Base-by-base conservation (phyloP, 257 asterid genomes). In the Eustoma russellianum region DNA sequence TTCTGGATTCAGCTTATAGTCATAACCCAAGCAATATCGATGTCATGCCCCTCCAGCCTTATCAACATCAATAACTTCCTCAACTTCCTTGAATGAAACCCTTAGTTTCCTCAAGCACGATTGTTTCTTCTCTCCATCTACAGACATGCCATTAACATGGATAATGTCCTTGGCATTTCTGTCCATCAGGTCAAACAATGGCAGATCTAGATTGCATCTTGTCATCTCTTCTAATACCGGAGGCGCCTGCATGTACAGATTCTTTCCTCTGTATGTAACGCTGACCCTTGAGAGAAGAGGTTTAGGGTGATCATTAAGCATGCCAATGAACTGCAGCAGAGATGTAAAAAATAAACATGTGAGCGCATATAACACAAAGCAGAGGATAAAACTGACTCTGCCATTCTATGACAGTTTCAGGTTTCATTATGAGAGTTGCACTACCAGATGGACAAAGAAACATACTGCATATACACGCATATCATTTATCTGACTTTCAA, bases 241-340 rank as follows among this genome's bases (percentile, higher is more conserved):
- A 62, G 99, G 99, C 1, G 97, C 99, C 63, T 71, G 99, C 97
- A 92, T 92, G 62, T 85, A 92, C 62, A 92, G 71, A 63, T 85
- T 92, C 64, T 83, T 78, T 52, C 92, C 86, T 62, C 91, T 64
- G 76, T 88, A 67, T 18, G 83, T 74, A 53, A 79, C 91, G 28
- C 97, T 92, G 55, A 69, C 97, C 74, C 92, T 77, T 33, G 80
- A 73, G 43, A 92, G 73, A 46, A 77, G 83, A 61, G 85, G 86
- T 59, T 59, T 69, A 13, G 95, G 93, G 67, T 88, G 94, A 59
- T 80, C 94, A 70, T 88, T 92, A 11, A 92, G 91, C 60, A 77
- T 77, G 48, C 76, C 81, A 15, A 88, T 85, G 79, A 92, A 92
- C 99, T 92, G 93, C 67, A 46, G 54, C 67, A 72, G 57, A 52